Evolutionary conservation across 805 yeast genomes (phyloP).

Genomic region (Cyberlindnera misumaiensis): DNA sequence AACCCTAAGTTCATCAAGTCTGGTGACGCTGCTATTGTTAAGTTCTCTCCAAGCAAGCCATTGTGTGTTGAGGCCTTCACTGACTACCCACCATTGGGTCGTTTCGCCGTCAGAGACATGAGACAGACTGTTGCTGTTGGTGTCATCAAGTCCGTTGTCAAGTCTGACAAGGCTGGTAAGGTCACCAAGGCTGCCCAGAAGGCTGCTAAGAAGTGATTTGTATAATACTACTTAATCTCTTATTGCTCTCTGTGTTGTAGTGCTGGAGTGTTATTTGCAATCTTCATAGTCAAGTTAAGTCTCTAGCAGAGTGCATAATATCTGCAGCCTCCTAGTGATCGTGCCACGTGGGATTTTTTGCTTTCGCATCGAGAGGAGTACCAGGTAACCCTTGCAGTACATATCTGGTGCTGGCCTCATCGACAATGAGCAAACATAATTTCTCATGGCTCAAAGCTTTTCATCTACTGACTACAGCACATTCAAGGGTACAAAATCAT

Average conservation of each 20-base stretch:
- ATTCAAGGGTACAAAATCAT: too few relatives aligned
- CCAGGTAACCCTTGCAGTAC: too few relatives aligned
- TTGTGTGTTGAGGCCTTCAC: slow-evolving; percentile 77
- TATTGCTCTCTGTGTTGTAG: background rate
- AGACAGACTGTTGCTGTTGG: slow-evolving; percentile 99
- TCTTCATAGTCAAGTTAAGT: too few relatives aligned
- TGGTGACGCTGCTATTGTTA: slow-evolving; percentile 51
- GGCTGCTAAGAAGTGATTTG: slow-evolving; percentile 14
- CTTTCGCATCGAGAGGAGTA: too few relatives aligned
- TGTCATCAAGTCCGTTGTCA: slow-evolving; percentile 57
- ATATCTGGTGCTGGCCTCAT: too few relatives aligned
- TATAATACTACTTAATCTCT: background rate
- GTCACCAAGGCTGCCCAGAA: slow-evolving; percentile 87
- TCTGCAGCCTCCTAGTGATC: too few relatives aligned
- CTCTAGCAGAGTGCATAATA: too few relatives aligned
- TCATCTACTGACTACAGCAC: too few relatives aligned
- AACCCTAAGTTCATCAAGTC: slow-evolving; percentile 69
- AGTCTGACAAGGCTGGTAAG: slow-evolving; percentile 83
- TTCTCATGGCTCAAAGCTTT: too few relatives aligned
- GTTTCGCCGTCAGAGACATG: slow-evolving; percentile 99
- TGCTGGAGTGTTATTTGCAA: background rate
- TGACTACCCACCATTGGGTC: slow-evolving; percentile 97
- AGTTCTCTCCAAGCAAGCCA: slow-evolving; percentile 55
- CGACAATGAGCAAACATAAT: too few relatives aligned
- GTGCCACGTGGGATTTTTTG: too few relatives aligned